phyloP scores from a whole-genome alignment of 2,329 filamentous ascomycete species.

The Colletotrichum somersetense region DNA sequence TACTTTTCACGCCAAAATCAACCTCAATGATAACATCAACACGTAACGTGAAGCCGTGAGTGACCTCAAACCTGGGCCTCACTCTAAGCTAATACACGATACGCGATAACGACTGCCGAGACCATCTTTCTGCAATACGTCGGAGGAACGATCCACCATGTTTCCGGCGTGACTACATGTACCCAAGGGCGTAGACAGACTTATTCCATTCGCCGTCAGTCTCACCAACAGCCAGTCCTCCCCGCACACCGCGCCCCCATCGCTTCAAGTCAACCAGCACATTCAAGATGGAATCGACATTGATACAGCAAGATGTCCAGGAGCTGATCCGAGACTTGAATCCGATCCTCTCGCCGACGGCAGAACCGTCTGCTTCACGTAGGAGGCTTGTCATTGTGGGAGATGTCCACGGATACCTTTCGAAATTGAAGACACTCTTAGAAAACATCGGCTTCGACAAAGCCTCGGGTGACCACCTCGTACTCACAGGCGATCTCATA shows the following conservation, averaged over 20 bases:
- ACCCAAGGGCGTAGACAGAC: background rate
- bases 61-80: no score
- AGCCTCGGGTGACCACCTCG: no score
- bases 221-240: background rate
- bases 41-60: background rate
- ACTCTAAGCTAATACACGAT: no score
- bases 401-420: background rate
- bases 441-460: background rate
- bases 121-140: background rate
- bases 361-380: background rate
- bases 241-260: background rate
- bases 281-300: background rate
- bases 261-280: background rate
- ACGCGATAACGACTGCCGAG: background rate
- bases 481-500: no score
- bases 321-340: background rate
- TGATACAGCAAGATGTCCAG: background rate
- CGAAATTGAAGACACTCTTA: background rate
- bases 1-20: background rate
- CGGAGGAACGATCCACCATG: background rate
- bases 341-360: background rate
- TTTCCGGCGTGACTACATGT: no score
- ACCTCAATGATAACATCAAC: background rate
- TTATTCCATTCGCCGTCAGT: background rate
- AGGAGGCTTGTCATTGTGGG: background rate